Conservation (phyloP, 306 rosid genomes). For the Acacia melanoxylon region DNA sequence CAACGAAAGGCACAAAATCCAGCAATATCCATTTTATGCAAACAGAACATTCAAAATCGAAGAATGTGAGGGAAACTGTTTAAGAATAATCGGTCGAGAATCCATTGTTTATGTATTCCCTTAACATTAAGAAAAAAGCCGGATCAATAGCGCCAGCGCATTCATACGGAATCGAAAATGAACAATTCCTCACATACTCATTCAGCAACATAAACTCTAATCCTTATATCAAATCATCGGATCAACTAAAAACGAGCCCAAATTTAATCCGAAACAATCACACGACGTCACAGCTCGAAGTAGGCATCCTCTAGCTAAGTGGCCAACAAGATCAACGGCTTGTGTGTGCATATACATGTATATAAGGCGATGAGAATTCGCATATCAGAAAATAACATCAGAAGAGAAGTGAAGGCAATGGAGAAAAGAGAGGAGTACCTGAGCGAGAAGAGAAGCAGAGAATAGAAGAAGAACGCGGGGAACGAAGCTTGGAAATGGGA, state of each 20-base stretch:
- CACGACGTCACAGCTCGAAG: background rate
- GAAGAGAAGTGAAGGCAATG: background rate
- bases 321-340: background rate
- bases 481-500: conserved; percentile 21
- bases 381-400: background rate
- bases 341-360: background rate
- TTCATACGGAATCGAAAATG: background rate
- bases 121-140: background rate
- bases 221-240: background rate
- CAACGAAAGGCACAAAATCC: background rate
- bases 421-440: conserved; percentile 25
- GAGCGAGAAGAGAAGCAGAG: conserved; percentile 41
- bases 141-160: conserved; percentile 10
- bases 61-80: background rate
- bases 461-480: conserved; percentile 18
- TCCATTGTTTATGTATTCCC: background rate
- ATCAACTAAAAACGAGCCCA: conserved; percentile 5
- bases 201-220: background rate
- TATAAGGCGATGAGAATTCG: background rate
- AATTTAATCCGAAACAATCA: background rate
- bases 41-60: background rate
- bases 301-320: background rate
- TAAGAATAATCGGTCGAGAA: background rate
- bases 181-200: background rate
- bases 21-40: background rate